phyloP scores from a whole-genome alignment of 208 protist genomes.

The Jaenimonas drosophilae region DNA sequence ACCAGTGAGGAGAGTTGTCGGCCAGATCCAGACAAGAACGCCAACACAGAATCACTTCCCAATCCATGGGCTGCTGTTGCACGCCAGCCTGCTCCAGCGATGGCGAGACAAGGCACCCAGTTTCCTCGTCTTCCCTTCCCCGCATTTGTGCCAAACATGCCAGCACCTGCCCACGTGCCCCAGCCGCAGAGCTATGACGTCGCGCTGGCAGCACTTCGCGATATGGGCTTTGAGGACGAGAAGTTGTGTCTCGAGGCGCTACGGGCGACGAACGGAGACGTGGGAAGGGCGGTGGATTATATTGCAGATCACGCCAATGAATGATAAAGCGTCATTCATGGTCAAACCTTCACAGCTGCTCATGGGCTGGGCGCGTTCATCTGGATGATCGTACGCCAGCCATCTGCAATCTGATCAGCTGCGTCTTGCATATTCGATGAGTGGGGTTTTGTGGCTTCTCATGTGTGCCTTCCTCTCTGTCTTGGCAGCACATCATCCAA shows the following conservation, averaged over 20 bases:
- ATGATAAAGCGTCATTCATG: neutral
- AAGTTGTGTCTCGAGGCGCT: conserved; percentile 42
- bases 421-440: too few relatives aligned
- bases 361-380: too few relatives aligned
- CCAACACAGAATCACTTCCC: conserved; percentile 50
- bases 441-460: too few relatives aligned
- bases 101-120: neutral
- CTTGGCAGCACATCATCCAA: too few relatives aligned
- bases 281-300: conserved; percentile 59
- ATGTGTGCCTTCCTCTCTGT: too few relatives aligned
- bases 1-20: conserved; percentile 10
- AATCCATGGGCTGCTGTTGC: conserved; percentile 28
- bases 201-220: conserved; percentile 9
- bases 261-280: conserved; percentile 37
- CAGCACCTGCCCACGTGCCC: neutral
- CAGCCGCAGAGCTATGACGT: neutral
- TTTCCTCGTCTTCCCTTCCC: neutral
- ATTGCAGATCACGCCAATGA: conserved; percentile 23
- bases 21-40: conserved; percentile 32
- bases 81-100: neutral
- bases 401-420: too few relatives aligned
- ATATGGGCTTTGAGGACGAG: conserved; percentile 83
- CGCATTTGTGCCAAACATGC: neutral
- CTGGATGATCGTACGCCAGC: too few relatives aligned
- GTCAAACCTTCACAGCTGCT: neutral